These are phyloP conservation scores for Entophlyctis luteolus DNA, from an alignment of 192 early-diverging fungal genomes.

Conservation along the genomic window DNA sequence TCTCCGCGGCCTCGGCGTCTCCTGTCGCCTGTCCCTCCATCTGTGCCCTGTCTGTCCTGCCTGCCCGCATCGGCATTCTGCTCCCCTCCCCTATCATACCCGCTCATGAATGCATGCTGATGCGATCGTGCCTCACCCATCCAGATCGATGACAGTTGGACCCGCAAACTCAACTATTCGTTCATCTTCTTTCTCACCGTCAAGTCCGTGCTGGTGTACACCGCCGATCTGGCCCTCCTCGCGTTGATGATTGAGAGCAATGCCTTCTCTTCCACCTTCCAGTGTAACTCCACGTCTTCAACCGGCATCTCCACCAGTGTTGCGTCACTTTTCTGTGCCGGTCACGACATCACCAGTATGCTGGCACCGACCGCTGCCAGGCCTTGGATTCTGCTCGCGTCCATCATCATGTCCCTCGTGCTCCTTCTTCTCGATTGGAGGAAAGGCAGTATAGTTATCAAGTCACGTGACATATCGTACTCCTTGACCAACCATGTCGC, in stretches of 20 bases:
- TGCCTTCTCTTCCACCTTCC: background rate
- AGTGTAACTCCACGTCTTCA: background rate
- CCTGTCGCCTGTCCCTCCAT: background rate
- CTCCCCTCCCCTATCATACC: too few relatives aligned
- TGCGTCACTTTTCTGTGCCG: too few relatives aligned
- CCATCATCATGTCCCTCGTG: slow-evolving; percentile 64
- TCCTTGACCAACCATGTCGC: slow-evolving; percentile 71
- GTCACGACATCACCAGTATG: too few relatives aligned
- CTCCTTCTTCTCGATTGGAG: slow-evolving; percentile 65
- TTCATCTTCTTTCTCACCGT: slow-evolving; percentile 62
- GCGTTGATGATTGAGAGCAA: slow-evolving; percentile 54
- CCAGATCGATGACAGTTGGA: slow-evolving; percentile 12
- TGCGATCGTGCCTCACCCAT: background rate
- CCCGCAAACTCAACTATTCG: slow-evolving; percentile 45
- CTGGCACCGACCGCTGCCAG: too few relatives aligned
- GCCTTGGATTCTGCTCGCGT: slow-evolving; percentile 49
- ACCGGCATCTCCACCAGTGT: slow-evolving; percentile 4
- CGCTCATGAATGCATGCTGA: too few relatives aligned
- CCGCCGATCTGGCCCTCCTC: slow-evolving; percentile 75
- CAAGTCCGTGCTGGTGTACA: slow-evolving; percentile 70
- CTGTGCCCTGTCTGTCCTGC: background rate
- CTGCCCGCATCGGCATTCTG: background rate
- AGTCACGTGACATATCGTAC: slow-evolving; percentile 70
- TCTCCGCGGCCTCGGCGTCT: background rate
- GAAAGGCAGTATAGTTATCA: slow-evolving; percentile 62